Base-by-base conservation (phyloP, 1,284 basidiomycete species). In the Leccinum solheimii region DNA sequence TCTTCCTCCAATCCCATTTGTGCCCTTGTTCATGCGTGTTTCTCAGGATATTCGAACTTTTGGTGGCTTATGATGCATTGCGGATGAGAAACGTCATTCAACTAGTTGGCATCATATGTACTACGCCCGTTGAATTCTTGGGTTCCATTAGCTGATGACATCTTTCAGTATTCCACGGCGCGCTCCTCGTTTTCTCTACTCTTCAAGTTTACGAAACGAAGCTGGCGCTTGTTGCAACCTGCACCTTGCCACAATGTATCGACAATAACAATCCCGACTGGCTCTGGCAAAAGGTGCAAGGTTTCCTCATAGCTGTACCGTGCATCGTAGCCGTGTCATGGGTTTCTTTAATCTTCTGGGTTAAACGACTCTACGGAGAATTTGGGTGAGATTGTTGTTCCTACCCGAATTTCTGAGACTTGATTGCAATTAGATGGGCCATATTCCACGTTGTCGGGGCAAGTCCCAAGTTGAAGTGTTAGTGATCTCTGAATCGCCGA, bases 391-490 rank as follows among this genome's bases (percentile, higher is more conserved):
- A 62, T 45, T 34, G 9, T 60, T 51, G 45, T 23, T 48, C 7
- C 6, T n/a, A 48, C 13, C 45, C 45, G 45, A 23, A 21, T 27
- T 32, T 21, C 5, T n/a, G 21, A 43, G 45, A 45, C 16, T 53
- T 68, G 27, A 74, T 64, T 61, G 11, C 56, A 13, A 48, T 43
- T 63, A 87, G 91, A 56, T 92, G 91, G 91, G 91, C 90, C 45
- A 89, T 93, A 69, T 93, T 93, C 79, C 91, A 92, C 69, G 85
- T 91, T 40, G 90, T 94, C 26, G 91, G 91, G 43, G 91, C 91
- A 34, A 90, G 90, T 67, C 89, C 87, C 5, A 87, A 82, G 66
- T 86, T 91, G 82, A 93, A 93, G 77, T 83, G 90, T 92, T 66
- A 62, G 85, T 78, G 27, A 53, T 55, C 14, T 56, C 48, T 58